These are phyloP conservation scores for Globisporangium rhizosaccharum DNA, from an alignment of 352 stramenopile genomes.

Conservation along the genomic window DNA sequence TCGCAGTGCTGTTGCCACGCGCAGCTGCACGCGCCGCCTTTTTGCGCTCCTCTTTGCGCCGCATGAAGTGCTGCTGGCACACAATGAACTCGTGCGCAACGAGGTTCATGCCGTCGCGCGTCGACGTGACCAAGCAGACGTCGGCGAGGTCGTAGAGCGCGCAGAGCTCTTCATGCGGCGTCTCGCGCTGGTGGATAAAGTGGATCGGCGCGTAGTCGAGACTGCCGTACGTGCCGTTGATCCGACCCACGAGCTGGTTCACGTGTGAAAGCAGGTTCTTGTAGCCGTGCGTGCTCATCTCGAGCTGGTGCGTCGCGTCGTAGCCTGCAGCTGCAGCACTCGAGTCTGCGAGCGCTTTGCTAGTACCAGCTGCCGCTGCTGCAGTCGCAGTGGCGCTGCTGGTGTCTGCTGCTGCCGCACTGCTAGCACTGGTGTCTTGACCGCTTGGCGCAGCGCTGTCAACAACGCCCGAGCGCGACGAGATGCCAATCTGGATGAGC, in stretches of 20 bases:
- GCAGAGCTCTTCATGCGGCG: slow-evolving; percentile 81
- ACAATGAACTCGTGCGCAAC: slow-evolving; percentile 88
- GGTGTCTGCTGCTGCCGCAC: slow-evolving; percentile 8
- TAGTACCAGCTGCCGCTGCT: not conserved
- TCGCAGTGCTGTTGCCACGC: slow-evolving; percentile 1
- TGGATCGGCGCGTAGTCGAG: slow-evolving; percentile 89
- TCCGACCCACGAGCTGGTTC: slow-evolving; percentile 85
- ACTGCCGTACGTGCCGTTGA: slow-evolving; percentile 86
- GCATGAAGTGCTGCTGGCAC: slow-evolving; percentile 82
- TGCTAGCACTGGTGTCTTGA: slow-evolving; percentile 4
- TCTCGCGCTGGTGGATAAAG: slow-evolving; percentile 83
- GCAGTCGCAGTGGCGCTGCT: not conserved
- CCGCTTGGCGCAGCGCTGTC: slow-evolving; percentile 11
- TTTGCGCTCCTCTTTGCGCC: slow-evolving; percentile 62
- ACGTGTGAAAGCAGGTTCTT: slow-evolving; percentile 70
- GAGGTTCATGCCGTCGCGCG: slow-evolving; percentile 88
- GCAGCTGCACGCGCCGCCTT: slow-evolving; percentile 36
- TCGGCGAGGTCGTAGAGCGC: slow-evolving; percentile 87
- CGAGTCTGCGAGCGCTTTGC: slow-evolving; percentile 5
- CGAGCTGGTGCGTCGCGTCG: slow-evolving; percentile 53
- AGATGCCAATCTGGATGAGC: slow-evolving; percentile 95
- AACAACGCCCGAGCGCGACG: slow-evolving; percentile 51
- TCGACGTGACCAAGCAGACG: slow-evolving; percentile 86
- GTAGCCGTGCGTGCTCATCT: slow-evolving; percentile 75
- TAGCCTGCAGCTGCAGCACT: slow-evolving; percentile 13